phyloP scores from a whole-genome alignment of 495 filamentous ascomycete species.

The Apiosordaria backusii region DNA sequence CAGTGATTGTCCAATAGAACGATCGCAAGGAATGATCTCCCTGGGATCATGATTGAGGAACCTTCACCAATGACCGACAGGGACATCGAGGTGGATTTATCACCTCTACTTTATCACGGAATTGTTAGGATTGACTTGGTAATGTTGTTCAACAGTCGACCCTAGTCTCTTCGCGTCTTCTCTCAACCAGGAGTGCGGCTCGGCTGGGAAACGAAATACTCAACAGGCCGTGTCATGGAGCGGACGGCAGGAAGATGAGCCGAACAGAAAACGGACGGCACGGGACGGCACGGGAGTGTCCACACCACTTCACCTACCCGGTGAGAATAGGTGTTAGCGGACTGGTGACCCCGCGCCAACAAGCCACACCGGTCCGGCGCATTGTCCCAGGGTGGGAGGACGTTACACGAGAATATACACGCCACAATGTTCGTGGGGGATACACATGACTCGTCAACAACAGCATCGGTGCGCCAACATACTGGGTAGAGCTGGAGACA shows the following conservation, averaged over 20 bases:
- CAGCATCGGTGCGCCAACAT: neutral
- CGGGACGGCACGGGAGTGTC: constrained; percentile 20
- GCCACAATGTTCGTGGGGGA: neutral
- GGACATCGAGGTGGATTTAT: too few relatives aligned
- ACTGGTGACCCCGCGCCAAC: neutral
- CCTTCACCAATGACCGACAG: too few relatives aligned
- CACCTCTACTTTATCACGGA: too few relatives aligned
- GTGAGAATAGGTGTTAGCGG: neutral
- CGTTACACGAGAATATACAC: constrained; percentile 3
- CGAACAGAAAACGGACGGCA: constrained; percentile 9
- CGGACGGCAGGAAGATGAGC: neutral
- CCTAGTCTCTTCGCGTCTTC: too few relatives aligned
- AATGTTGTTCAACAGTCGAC: too few relatives aligned
- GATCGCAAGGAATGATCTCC: too few relatives aligned
- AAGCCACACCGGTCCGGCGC: neutral
- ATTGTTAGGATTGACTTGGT: too few relatives aligned
- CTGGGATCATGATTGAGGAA: too few relatives aligned
- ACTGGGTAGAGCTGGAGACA: neutral
- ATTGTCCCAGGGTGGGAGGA: neutral
- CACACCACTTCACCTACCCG: constrained; percentile 1
- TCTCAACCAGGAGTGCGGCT: neutral
- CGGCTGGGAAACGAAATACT: neutral
- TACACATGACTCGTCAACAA: neutral
- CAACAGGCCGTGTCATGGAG: neutral
- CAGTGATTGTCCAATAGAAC: neutral